These are phyloP conservation scores for Helotiales sp. DNA, from an alignment of 2,329 filamentous ascomycete genomes.

Conservation along the genomic window DNA sequence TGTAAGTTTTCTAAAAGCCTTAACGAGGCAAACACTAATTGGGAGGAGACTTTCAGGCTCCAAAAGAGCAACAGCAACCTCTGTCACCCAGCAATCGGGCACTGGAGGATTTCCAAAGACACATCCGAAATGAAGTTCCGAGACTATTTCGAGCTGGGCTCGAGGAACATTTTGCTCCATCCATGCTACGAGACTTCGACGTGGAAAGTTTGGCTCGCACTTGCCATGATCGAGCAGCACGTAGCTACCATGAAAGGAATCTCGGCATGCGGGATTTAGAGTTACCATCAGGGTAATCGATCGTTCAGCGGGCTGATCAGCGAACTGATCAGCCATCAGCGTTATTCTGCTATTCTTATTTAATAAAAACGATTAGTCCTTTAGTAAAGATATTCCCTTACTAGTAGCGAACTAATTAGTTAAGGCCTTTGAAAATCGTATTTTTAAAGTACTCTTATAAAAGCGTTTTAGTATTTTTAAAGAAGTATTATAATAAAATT, in stretches of 20 bases:
- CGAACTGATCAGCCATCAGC: too few relatives aligned
- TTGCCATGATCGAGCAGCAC: not conserved
- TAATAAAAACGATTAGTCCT: too few relatives aligned
- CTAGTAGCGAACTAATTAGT: too few relatives aligned
- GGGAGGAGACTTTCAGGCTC: not conserved
- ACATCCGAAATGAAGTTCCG: not conserved
- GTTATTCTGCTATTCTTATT: too few relatives aligned
- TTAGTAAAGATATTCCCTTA: too few relatives aligned
- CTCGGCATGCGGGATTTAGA: too few relatives aligned
- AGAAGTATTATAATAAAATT: too few relatives aligned
- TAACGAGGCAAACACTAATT: not conserved
- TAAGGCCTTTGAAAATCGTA: too few relatives aligned
- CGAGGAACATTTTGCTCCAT: not conserved
- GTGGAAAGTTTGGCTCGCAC: not conserved
- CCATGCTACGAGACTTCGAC: not conserved
- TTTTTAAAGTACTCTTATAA: too few relatives aligned
- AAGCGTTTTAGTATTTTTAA: too few relatives aligned
- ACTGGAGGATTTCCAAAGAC: not conserved
- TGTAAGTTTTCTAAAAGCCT: not conserved
- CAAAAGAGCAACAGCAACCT: not conserved
- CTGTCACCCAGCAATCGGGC: not conserved
- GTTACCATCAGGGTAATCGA: too few relatives aligned
- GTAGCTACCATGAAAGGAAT: not conserved
- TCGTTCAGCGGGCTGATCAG: too few relatives aligned
- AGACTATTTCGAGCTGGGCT: not conserved